These are phyloP conservation scores for Albophoma yamanashiensis DNA, from an alignment of 2,329 filamentous ascomycete species.

Conservation along the genomic window DNA sequence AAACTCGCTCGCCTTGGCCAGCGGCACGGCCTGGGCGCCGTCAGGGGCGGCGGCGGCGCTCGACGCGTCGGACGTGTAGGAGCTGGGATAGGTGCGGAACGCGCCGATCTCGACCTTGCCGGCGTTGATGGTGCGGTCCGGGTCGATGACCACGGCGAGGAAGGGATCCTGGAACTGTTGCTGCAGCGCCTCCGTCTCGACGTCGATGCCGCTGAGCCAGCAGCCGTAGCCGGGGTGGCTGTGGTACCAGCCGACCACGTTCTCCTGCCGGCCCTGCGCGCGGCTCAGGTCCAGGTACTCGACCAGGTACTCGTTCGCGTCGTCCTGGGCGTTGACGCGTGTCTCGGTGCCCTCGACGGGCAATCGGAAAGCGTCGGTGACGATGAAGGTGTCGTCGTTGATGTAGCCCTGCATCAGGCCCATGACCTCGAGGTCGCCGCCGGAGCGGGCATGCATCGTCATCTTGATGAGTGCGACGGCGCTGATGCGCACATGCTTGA, in stretches of 20 bases:
- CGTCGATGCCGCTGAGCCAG: conserved; percentile 95
- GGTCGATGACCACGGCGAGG: conserved; percentile 91
- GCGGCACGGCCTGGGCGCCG: conserved; percentile 67
- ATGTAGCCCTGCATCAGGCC: conserved; percentile 96
- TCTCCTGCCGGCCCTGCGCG: conserved; percentile 70
- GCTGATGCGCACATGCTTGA: conserved; percentile 87
- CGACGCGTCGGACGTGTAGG: conserved; percentile 43
- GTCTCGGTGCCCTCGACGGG: conserved; percentile 99
- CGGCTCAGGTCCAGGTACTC: conserved; percentile 69
- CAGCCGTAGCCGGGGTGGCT: conserved; percentile 96
- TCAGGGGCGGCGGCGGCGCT: conserved; percentile 24
- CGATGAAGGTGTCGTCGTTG: conserved; percentile 71
- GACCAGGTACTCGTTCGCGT: conserved; percentile 96
- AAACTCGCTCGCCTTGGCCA: conserved; percentile 93
- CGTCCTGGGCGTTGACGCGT: conserved; percentile 87
- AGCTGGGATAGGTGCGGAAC: conserved; percentile 79
- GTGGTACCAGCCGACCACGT: conserved; percentile 97
- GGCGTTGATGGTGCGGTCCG: conserved; percentile 85
- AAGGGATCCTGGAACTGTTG: conserved; percentile 85
- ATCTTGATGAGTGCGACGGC: conserved; percentile 94
- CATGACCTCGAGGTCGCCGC: conserved; percentile 90
- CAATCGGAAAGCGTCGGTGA: conserved; percentile 87
- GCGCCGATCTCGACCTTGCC: conserved; percentile 97
- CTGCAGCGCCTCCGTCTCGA: conserved; percentile 75
- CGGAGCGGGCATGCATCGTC: conserved; percentile 97